phyloP scores from a whole-genome alignment of 129 eudicot genomes.

The Lactuca sativa region DNA sequence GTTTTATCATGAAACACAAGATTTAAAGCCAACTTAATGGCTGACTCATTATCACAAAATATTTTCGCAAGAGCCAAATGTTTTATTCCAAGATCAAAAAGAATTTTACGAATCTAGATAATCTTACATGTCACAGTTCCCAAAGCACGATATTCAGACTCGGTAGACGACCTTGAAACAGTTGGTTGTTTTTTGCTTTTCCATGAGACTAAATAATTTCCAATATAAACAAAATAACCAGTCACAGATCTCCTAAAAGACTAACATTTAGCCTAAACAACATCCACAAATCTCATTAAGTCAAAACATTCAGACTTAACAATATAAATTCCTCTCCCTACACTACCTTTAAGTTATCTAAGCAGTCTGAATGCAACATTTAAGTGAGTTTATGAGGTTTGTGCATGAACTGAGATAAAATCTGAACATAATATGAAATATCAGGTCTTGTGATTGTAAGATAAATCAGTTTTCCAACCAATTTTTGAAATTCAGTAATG shows the following conservation, averaged over 20 bases:
- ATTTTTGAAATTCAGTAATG: too few species aligned
- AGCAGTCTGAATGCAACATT: too few species aligned
- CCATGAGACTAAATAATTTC: background rate
- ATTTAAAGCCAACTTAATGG: too few species aligned
- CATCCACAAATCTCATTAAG: background rate
- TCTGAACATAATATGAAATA: too few species aligned
- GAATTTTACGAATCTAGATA: background rate
- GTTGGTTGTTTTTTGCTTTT: conserved; percentile 1
- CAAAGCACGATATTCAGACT: background rate
- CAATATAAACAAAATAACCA: background rate
- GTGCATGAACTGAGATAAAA: too few species aligned
- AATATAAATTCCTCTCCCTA: background rate
- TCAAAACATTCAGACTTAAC: background rate
- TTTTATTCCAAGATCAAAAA: background rate
- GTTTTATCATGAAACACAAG: too few species aligned
- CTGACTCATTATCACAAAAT: background rate
- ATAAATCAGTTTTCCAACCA: too few species aligned
- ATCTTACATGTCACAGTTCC: background rate
- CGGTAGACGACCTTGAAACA: background rate
- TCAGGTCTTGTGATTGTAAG: too few species aligned
- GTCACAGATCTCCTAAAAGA: background rate
- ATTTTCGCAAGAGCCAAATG: background rate
- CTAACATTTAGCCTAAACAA: background rate
- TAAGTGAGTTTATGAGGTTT: too few species aligned
- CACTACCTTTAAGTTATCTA: background rate